phyloP scores from a whole-genome alignment of 805 yeast species.

The Danielia oregonensis region DNA sequence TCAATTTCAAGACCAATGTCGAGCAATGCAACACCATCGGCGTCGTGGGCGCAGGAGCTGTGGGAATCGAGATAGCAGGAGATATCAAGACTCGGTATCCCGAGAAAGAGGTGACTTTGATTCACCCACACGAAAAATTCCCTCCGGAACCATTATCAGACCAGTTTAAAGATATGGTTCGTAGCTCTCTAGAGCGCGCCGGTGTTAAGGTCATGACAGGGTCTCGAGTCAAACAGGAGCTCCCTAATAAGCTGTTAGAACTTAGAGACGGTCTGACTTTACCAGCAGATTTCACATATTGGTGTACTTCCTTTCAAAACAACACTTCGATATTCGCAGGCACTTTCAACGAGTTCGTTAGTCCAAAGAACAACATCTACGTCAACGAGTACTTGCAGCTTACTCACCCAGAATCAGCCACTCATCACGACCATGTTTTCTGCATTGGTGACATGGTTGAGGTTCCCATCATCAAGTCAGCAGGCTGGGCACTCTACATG shows the following conservation, averaged over 20 bases:
- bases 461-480: conserved; percentile 38
- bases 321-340: conserved; percentile 27
- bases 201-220: conserved; percentile 29
- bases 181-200: conserved; percentile 23
- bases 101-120: conserved; percentile 32
- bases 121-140: conserved; percentile 34
- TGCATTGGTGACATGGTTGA: conserved; percentile 39
- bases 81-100: conserved; percentile 40
- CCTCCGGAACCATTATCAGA: conserved; percentile 37
- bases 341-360: conserved; percentile 21
- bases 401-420: conserved; percentile 13
- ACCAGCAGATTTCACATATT: conserved; percentile 28
- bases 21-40: conserved; percentile 30
- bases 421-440: conserved; percentile 24
- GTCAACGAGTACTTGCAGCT: conserved; percentile 38
- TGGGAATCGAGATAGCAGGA: conserved; percentile 49
- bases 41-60: conserved; percentile 51
- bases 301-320: conserved; percentile 34
- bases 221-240: conserved; percentile 24
- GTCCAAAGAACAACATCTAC: conserved; percentile 24
- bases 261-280: conserved; percentile 27
- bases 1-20: conserved; percentile 26
- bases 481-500: conserved; percentile 45
- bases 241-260: conserved; percentile 20
- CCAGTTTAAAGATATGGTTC: conserved; percentile 25